A percentile compares a stretch with the other conserved stretches of the same genome.
These are phyloP conservation scores for Tilletia walkeri DNA, from an alignment of 1,284 basidiomycete genomes.

Conservation along the genomic window DNA sequence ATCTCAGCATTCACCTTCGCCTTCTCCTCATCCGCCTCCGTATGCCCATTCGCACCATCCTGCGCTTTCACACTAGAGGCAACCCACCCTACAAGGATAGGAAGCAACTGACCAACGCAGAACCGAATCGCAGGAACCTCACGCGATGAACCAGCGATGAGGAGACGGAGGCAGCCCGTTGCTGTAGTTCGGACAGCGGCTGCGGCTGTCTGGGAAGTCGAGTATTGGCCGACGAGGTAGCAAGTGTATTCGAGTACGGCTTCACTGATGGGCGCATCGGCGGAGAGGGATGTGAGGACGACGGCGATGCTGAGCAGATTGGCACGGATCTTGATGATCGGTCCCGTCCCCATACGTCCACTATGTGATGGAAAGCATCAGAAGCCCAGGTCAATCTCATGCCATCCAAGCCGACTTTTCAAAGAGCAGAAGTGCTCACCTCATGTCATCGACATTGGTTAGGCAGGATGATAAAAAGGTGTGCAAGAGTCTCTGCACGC, in stretches of 20 bases:
- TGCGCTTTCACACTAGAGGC: conserved; percentile 59
- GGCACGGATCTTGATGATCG: conserved; percentile 80
- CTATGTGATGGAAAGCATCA: neutral
- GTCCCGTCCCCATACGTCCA: conserved; percentile 66
- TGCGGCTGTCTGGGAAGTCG: conserved; percentile 55
- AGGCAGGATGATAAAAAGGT: conserved; percentile 81
- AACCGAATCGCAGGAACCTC: conserved; percentile 70
- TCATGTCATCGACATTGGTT: conserved; percentile 83
- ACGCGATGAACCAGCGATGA: conserved; percentile 63
- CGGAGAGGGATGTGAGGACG: conserved; percentile 75
- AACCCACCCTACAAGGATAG: conserved; percentile 75
- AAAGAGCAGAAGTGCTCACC: conserved; percentile 59
- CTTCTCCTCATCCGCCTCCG: conserved; percentile 18
- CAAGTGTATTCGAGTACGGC: conserved; percentile 80
- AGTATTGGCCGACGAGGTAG: conserved; percentile 75
- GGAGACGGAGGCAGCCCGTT: conserved; percentile 80
- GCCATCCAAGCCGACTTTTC: no score
- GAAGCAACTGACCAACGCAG: conserved; percentile 71
- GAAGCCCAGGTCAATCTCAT: neutral
- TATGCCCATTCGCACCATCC: conserved; percentile 29
- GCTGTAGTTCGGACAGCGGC: conserved; percentile 73
- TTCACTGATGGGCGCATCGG: conserved; percentile 68
- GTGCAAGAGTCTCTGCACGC: conserved; percentile 66
- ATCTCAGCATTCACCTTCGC: conserved; percentile 72
- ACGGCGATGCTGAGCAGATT: conserved; percentile 84